Evolutionary conservation across 2,329 filamentous ascomycete genomes (phyloP), one percentile per base, ranked within the genome.

Genomic region (Aspergillus ustus): DNA sequence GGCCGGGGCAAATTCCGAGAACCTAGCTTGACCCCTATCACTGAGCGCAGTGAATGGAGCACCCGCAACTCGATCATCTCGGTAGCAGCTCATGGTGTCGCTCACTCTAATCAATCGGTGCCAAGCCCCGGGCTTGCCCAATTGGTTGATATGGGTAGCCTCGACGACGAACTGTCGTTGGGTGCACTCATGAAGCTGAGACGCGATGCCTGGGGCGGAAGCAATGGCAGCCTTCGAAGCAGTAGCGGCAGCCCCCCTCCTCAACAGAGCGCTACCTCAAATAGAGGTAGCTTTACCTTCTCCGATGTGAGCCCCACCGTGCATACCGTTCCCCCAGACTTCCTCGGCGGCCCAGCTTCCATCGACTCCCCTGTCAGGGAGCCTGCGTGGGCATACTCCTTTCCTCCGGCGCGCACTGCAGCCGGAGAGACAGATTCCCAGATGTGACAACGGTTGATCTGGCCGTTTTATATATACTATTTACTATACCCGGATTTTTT

Each of bases 1-100:
- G 93, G 91, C 20, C 87, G 89, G 15, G 83, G 89, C 55, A 87
- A 89, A 31, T 91, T 91, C 20, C 87, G 90, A 45, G 94, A 97
- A 73, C 94, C 95, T 1, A 97, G 95, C 70, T 81, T 99, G 52
- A 98, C 95, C 1, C 95, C 95, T 6, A 98, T 99, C 69, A 98
- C 94, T 0, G 95, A 98, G 75, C 87, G 93, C 13, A 96, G 92
- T 62, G 95, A 99, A 77, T 97, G 96, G 81, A 97, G 92, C 46
- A 97, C 96, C 62, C 88, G 95, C 49, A 98, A 97, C 73, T 96
- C 91, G 0, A 87, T 96, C 61, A 91, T 96, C 80, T 92, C 90
- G 61, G 80, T 94, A 63, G 83, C 82, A 7, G 78, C 88, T 34
- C 86, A 87, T 49, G 76, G 77, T 2, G 69, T 71, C 3, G 69